phyloP scores from a whole-genome alignment of 116 monocot genomes.

The Posidonia oceanica region DNA sequence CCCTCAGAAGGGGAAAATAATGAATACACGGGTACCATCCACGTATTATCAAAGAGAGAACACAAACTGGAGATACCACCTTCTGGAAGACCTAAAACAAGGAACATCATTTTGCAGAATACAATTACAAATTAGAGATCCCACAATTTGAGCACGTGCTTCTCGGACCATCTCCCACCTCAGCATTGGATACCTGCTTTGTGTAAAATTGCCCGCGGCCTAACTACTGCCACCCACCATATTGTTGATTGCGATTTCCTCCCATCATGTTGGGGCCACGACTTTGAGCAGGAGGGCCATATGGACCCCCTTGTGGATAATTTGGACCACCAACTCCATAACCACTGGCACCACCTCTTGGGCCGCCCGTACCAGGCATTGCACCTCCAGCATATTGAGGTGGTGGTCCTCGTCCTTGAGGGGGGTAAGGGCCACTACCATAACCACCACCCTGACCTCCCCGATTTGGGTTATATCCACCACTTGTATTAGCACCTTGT shows the following conservation, averaged over 20 bases:
- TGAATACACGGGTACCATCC: too few species aligned
- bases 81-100: too few species aligned
- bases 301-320: constrained; percentile 65
- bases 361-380: constrained; percentile 40
- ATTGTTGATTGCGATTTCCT: constrained; percentile 51
- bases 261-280: constrained; percentile 56
- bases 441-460: constrained; percentile 58
- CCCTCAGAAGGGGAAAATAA: too few species aligned
- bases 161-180: too few species aligned
- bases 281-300: constrained; percentile 41
- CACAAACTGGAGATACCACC: too few species aligned
- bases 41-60: too few species aligned
- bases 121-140: too few species aligned
- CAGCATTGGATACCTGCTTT: too few species aligned
- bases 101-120: too few species aligned
- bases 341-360: constrained; percentile 39
- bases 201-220: not conserved
- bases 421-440: constrained; percentile 47
- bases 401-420: constrained; percentile 42
- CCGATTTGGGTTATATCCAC: constrained; percentile 62
- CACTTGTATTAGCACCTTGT: constrained; percentile 56
- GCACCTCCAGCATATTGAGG: constrained; percentile 31
- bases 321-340: constrained; percentile 43
- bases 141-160: too few species aligned
- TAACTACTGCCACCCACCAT: constrained; percentile 43